Base-by-base conservation (phyloP, 2,329 filamentous ascomycete genomes). In the Penicillium expansum region DNA sequence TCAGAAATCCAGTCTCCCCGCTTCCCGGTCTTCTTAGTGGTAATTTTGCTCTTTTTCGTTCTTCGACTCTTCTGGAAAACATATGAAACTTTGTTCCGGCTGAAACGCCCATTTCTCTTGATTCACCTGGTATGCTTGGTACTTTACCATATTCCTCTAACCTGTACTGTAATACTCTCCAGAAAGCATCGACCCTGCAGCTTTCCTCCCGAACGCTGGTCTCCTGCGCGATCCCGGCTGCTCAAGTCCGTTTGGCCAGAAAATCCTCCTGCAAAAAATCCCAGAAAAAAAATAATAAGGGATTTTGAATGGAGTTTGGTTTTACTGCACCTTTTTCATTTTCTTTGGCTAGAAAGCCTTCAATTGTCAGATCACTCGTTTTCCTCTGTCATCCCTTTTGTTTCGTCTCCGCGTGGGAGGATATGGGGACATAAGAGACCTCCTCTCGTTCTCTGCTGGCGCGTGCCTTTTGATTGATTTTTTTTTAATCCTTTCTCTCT, bases 121-220 rank as follows among this genome's bases (percentile, higher is more conserved):
- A 51, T 32, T 52, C 5, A 42, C 16, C 14, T 32, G 39, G 55
- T 49, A 60, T 60, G 56, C 38, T 52, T 41, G 35, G 27, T 41
- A 48, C 29, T 45, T 49, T 54, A 43, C 52, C 52, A 45, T 58
- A 52, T 62, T 43, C 50, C 62, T 53, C 48, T 54, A 57, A 57
- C 59, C 43, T 42, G 51, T 52, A 39, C 52, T 57, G 45, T 54
- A 43, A 54, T 52, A 58, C 61, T 57, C 61, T 53, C 51, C 52
- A 57, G 48, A 49, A 58, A 63, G 57, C 52, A 61, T 62, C 64
- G 67, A 66, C 65, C 67, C 69, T 72, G 70, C 70, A 70, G 69
- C 69, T 67, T 68, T 62, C 69, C 68, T 60, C 53, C 56, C 62
- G 62, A 59, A 60, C 57, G 45, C 54, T 59, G 52, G 41, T 58